Evolutionary conservation across 345 rosid species (phyloP), one percentile per base, ranked within the genome.

Genomic region (Syzygium oleosum): DNA sequence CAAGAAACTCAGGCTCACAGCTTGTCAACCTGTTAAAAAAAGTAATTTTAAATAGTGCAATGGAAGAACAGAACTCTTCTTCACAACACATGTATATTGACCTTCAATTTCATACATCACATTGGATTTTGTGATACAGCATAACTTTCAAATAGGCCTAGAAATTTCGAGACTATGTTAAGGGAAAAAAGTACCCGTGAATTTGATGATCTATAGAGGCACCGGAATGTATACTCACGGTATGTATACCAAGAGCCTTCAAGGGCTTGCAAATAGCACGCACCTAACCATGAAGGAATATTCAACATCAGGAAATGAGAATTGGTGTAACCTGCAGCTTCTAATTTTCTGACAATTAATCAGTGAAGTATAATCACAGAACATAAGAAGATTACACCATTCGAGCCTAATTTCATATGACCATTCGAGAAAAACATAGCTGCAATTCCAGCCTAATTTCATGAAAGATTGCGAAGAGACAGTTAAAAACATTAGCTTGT

Each of bases 1-100:
- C 94, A 63, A 98, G 92, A 93, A 95, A 96, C 91, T 98, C 99
- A 84, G 99, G 99, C 88, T 98, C 99, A 80, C 95, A 93, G 86
- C 94, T 96, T 88, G 90, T 93, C 91, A 98, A 92, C 43, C 99
- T 96, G 90, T 90, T 90, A 21, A 51, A 89, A 8, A 85, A 25
- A 15, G 55, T 85, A 65, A 89, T 27, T 43, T 13, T 61, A 53
- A 85, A 73, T 38, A 73, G 53, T 79, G 25, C 23, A 89, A 86
- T 61, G 59, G 56, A 16, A 8, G n/a, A 21, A 79, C 59, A 84
- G 14, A 84, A 27, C 41, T 51, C 14, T 84, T 52, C 31, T 51
- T 51, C 85, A 29, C 13, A 52, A 51, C 25, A 52, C 41, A 84
- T 4, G 2, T 52, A n/a, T 49, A 27, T 54, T 3, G 4, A 29